Base-by-base conservation (phyloP, 2,329 filamentous ascomycete species). In the Alternaria brassicicola region DNA sequence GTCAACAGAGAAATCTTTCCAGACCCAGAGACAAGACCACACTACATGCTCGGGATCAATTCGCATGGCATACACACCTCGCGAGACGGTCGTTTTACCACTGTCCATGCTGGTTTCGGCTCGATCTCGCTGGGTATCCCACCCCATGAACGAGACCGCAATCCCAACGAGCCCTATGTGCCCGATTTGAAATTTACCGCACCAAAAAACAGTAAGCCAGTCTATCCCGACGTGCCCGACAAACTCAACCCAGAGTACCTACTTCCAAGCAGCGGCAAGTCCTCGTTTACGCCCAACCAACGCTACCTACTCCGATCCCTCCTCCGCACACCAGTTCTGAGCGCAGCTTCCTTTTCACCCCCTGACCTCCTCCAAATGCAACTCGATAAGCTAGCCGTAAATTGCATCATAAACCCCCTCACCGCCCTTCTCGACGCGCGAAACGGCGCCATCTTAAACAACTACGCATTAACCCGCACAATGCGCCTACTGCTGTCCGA, bases 361-460 rank as follows among this genome's bases (percentile, higher is more conserved):
- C 80, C 84, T 6, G 83, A 86, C 33, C 87, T 95, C 63, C 79
- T 95, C 7, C 84, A 86, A 60, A 82, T 86, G 67, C 95, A 97
- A 76, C 84, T 98, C 3, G 90, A 94, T 45, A 89, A 88, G 45
- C 82, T 97, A 35, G 87, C 91, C 2, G 86, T 93, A 66, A 88
- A 89, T 61, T 86, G 88, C 46, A 83, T 95, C 26, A 86, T 96
- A 53, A 93, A 97, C 63, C 89, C 94, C 0, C 81, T 97, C 5
- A 93, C 92, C 4, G 89, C 91, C 2, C 80, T 96, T 8, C 84
- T 96, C 50, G 90, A 96, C 67, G 86, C 89, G 66, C 83, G 85
- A 26, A 96, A 96, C 72, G 86, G 89, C 41, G 82, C 87, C 45
- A 77, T 98, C 0, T 78, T 90, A 7, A 83, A 85, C 68, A 93